phyloP scores from a whole-genome alignment of 2,329 filamentous ascomycete species.

The Fusarium mangiferae region DNA sequence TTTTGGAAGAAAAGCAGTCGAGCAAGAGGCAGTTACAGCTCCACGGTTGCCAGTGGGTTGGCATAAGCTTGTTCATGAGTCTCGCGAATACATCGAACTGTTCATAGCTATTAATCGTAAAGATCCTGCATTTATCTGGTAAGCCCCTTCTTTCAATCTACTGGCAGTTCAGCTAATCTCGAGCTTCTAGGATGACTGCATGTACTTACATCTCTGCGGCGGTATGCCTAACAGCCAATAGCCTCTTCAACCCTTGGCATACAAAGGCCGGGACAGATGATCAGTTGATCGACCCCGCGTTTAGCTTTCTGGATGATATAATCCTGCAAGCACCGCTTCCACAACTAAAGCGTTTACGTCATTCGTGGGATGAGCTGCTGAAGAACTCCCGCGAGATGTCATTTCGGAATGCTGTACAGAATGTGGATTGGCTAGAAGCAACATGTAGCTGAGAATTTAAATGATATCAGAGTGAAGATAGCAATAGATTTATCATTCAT shows the following conservation, averaged over 20 bases:
- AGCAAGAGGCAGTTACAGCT: background rate
- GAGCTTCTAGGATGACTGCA: background rate
- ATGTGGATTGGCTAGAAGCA: background rate
- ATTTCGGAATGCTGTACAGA: background rate
- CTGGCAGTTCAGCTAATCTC: background rate
- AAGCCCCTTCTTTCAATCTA: rapidly evolving
- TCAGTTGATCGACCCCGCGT: background rate
- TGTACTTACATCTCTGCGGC: background rate
- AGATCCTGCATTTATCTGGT: background rate
- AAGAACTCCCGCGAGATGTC: background rate
- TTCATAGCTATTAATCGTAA: background rate
- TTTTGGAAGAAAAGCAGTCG: rapidly evolving
- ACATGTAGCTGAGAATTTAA: rapidly evolving
- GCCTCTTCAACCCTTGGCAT: background rate
- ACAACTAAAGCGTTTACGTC: background rate
- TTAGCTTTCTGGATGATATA: background rate
- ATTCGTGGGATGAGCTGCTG: background rate
- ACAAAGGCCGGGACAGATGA: background rate
- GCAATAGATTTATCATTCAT: rapidly evolving
- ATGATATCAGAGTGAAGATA: rapidly evolving
- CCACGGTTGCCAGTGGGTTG: background rate
- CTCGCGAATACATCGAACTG: slow-evolving; percentile 3
- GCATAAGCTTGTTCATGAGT: slow-evolving; percentile 8
- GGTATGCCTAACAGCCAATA: slow-evolving; percentile 1
- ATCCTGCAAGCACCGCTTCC: background rate